phyloP scores from a whole-genome alignment of 495 filamentous ascomycete genomes.

The Pseudoneurospora amorphoporcata region DNA sequence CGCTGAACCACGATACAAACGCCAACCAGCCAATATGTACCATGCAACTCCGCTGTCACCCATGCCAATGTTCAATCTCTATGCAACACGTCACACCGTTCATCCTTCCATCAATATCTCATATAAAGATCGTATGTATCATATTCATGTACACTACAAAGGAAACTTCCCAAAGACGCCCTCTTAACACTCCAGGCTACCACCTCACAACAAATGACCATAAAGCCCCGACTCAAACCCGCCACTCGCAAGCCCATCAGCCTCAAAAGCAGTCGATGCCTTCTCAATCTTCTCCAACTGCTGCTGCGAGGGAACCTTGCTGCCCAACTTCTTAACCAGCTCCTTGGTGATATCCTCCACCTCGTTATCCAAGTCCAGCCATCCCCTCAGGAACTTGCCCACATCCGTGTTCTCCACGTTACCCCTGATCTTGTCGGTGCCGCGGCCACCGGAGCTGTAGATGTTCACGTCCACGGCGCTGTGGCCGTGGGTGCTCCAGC shows the following conservation, averaged over 20 bases:
- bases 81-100: neutral
- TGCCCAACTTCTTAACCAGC: conserved; percentile 48
- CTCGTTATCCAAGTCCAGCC: conserved; percentile 57
- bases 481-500: conserved; percentile 89
- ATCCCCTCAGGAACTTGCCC: conserved; percentile 67
- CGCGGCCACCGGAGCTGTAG: conserved; percentile 54
- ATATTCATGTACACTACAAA: neutral
- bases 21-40: neutral
- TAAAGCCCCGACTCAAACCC: neutral
- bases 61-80: neutral
- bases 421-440: conserved; percentile 47
- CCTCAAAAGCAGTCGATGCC: neutral
- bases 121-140: neutral
- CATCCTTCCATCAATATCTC: neutral
- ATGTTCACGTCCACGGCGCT: conserved; percentile 87
- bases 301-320: neutral
- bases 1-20: neutral
- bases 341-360: conserved; percentile 64
- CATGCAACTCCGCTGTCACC: neutral
- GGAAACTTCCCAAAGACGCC: neutral
- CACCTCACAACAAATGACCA: neutral
- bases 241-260: neutral
- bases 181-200: neutral
- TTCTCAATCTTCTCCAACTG: neutral
- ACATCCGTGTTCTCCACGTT: conserved; percentile 96